Evolutionary conservation across 2,329 filamentous ascomycete species (phyloP).

Genomic region (Sphaerulina populicola): DNA sequence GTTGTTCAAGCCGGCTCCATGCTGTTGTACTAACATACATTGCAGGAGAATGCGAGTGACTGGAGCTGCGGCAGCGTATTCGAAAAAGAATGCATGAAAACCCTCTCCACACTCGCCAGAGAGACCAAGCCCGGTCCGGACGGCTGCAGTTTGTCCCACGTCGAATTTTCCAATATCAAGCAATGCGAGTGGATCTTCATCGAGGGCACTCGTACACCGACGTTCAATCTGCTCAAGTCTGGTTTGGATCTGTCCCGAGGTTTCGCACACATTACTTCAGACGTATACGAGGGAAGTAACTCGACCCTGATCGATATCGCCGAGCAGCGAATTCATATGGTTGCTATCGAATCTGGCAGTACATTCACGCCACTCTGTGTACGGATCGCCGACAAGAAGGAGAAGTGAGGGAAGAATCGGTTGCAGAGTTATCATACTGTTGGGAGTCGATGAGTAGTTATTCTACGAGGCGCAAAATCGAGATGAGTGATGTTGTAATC

Average conservation of each 20-base stretch:
- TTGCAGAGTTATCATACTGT: background rate
- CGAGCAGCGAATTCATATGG: conserved; percentile 8
- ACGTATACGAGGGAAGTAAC: conserved; percentile 8
- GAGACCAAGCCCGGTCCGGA: conserved; percentile 3
- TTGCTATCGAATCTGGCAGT: conserved; percentile 10
- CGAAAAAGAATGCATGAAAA: conserved; percentile 2
- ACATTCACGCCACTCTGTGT: conserved; percentile 11
- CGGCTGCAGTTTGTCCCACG: conserved; percentile 6
- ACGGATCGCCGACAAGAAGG: background rate
- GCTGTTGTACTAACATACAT: background rate
- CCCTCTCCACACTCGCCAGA: conserved; percentile 1
- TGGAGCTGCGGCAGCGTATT: conserved; percentile 7
- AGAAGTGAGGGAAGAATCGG: background rate
- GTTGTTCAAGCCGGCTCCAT: background rate
- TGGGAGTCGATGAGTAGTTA: background rate
- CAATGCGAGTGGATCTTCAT: conserved; percentile 10
- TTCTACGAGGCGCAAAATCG: no score
- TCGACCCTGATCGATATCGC: conserved; percentile 3
- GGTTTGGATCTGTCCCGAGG: conserved; percentile 1
- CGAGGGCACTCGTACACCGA: background rate
- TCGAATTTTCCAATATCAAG: conserved; percentile 3
- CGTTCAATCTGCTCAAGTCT: conserved; percentile 7
- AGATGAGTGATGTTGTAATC: no score
- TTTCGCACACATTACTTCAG: conserved; percentile 12
- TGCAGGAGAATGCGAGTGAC: conserved; percentile 8